These are phyloP conservation scores for Logfia minima DNA, from an alignment of 129 eudicot species.

Conservation along the genomic window DNA sequence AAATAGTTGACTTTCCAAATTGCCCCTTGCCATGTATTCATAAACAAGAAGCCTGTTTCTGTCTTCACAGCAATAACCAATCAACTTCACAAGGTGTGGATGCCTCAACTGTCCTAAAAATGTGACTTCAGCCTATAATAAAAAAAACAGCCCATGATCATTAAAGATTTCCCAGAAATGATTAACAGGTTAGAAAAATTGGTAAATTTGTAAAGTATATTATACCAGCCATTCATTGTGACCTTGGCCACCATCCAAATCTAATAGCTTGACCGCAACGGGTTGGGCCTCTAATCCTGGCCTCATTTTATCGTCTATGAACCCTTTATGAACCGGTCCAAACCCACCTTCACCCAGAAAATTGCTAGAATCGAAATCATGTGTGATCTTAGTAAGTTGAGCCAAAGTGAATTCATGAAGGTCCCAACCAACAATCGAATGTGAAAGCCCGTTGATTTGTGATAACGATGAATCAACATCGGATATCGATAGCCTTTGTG, in stretches of 20 bases:
- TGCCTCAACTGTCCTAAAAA: conserved; percentile 92
- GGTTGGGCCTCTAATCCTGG: conserved; percentile 75
- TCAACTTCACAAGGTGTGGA: conserved; percentile 87
- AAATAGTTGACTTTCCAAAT: conserved; percentile 72
- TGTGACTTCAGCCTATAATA: conserved; percentile 73
- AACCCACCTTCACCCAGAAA: conserved; percentile 90
- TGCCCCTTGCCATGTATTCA: conserved; percentile 84
- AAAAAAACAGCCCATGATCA: not conserved
- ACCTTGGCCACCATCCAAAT: conserved; percentile 87
- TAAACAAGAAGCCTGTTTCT: conserved; percentile 84
- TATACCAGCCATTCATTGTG: conserved; percentile 89
- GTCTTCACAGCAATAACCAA: conserved; percentile 92
- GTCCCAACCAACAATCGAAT: conserved; percentile 53
- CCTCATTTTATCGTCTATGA: conserved; percentile 61
- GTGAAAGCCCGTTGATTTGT: conserved; percentile 44
- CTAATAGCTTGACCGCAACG: conserved; percentile 81
- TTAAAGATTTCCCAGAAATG: not conserved
- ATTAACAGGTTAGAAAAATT: not conserved
- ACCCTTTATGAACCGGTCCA: conserved; percentile 89
- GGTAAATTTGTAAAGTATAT: not conserved
- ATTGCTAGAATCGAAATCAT: conserved; percentile 62
- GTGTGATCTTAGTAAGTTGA: conserved; percentile 60
- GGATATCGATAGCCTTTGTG: conserved; percentile 58
- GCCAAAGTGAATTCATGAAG: conserved; percentile 65
- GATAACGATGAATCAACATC: conserved; percentile 56